These are phyloP conservation scores for Colletotrichum falcatum DNA, from an alignment of 2,329 filamentous ascomycete genomes.

Conservation along the genomic window DNA sequence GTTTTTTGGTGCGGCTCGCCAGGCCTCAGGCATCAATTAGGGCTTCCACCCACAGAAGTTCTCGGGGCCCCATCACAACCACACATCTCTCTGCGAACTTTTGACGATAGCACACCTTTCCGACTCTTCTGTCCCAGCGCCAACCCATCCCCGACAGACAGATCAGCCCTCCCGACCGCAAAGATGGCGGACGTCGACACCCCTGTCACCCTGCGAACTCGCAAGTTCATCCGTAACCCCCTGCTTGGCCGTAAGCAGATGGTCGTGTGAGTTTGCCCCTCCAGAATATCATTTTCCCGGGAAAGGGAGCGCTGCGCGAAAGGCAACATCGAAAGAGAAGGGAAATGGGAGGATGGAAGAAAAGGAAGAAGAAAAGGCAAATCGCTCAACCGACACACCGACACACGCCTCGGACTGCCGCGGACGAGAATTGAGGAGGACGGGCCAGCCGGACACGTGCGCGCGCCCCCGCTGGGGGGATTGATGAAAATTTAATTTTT, in stretches of 20 bases:
- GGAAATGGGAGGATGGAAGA: neutral
- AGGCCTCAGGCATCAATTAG: slow-evolving; percentile 47
- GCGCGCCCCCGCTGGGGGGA: neutral
- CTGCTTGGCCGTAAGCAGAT: slow-evolving; percentile 99
- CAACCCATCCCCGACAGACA: slow-evolving; percentile 46
- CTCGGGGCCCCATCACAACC: slow-evolving; percentile 25
- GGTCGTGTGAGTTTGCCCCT: slow-evolving; percentile 86
- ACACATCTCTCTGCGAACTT: slow-evolving; percentile 32
- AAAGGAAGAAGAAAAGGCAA: neutral
- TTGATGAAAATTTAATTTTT: neutral
- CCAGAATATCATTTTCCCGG: slow-evolving; percentile 32
- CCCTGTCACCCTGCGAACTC: slow-evolving; percentile 90
- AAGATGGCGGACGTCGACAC: slow-evolving; percentile 90
- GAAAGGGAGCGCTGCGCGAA: neutral
- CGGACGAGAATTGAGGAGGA: neutral
- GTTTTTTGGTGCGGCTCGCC: neutral
- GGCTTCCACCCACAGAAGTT: slow-evolving; percentile 57
- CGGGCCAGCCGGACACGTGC: neutral
- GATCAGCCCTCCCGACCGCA: slow-evolving; percentile 55
- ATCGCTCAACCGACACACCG: neutral
- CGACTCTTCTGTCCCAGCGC: slow-evolving; percentile 40
- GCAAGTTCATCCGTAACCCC: slow-evolving; percentile 99
- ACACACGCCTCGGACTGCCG: neutral
- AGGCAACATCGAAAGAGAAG: slow-evolving; percentile 5
- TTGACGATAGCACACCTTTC: slow-evolving; percentile 40